phyloP scores from a whole-genome alignment of 331 rosid species.

The Quercus lobata region DNA sequence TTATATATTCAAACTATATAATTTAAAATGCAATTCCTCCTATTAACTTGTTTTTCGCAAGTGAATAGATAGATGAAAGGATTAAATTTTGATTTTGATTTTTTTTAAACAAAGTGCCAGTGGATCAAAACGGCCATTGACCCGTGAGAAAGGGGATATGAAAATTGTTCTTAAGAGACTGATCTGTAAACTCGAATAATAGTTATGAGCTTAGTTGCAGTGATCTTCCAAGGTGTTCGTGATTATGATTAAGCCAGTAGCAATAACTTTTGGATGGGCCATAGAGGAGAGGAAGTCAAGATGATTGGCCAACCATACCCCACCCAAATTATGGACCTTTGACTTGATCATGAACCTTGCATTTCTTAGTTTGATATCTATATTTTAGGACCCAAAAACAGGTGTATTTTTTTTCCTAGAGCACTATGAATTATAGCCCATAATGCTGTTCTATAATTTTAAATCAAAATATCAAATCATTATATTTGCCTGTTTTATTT shows the following conservation, averaged over 20 bases:
- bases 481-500: background rate
- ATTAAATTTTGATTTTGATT: too few species aligned
- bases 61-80: too few species aligned
- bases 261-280: constrained; percentile 16
- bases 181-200: background rate
- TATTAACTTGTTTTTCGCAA: too few species aligned
- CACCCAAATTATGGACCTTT: background rate
- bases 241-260: constrained; percentile 6
- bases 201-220: background rate
- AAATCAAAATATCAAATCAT: background rate
- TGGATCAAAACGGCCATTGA: too few species aligned
- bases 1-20: too few species aligned
- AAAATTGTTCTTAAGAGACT: background rate
- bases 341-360: background rate
- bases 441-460: background rate
- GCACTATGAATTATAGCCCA: background rate
- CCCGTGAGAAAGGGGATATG: background rate
- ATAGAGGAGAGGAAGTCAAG: background rate
- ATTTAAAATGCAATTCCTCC: too few species aligned
- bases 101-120: too few species aligned
- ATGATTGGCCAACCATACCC: background rate
- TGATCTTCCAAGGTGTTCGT: background rate
- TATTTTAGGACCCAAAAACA: background rate
- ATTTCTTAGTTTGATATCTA: background rate
- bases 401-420: background rate